Percentiles rank a stretch among this genome's conserved stretches.
Evolutionary conservation across 371 early-diverging fungal species (phyloP).

Genomic region (Cokeromyces recurvatus): DNA sequence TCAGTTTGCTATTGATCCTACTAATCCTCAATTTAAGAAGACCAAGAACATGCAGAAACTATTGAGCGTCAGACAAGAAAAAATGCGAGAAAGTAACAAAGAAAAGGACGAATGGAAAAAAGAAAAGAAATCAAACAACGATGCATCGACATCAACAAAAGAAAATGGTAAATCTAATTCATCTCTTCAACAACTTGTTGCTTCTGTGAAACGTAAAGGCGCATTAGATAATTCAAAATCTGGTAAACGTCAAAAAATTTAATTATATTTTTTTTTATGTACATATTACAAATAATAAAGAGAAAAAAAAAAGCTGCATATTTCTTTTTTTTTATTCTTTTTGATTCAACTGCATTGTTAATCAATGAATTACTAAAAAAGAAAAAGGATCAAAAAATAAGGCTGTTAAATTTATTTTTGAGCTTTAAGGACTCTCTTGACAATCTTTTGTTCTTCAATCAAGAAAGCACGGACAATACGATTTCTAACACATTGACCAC

Average conservation of each 20-base stretch:
- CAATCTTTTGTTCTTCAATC: conserved; percentile 99
- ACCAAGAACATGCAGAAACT: conserved; percentile 86
- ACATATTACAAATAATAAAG: too few relatives aligned
- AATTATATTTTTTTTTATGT: conserved; percentile 2
- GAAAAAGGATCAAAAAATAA: too few relatives aligned
- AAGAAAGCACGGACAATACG: conserved; percentile 98
- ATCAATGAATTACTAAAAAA: too few relatives aligned
- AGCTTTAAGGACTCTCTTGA: conserved; percentile 95
- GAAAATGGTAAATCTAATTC: conserved; percentile 19
- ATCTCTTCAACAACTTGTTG: conserved; percentile 47
- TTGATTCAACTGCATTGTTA: too few relatives aligned
- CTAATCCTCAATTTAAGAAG: conserved; percentile 92
- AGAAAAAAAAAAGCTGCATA: too few relatives aligned
- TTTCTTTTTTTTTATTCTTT: not conserved
- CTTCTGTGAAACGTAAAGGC: conserved; percentile 58
- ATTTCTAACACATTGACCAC: conserved; percentile 89
- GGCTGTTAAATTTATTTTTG: conserved; percentile 52
- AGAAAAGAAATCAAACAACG: conserved; percentile 8
- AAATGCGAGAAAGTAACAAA: conserved; percentile 18
- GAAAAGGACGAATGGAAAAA: conserved; percentile 39
- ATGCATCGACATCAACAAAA: not conserved
- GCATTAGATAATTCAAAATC: conserved; percentile 29
- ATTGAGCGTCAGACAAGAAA: conserved; percentile 66
- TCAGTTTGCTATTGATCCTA: conserved; percentile 94
- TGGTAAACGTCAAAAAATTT: conserved; percentile 43